These are phyloP conservation scores for Solanum sejunctum DNA, from an alignment of 257 asterid species.

Conservation along the genomic window DNA sequence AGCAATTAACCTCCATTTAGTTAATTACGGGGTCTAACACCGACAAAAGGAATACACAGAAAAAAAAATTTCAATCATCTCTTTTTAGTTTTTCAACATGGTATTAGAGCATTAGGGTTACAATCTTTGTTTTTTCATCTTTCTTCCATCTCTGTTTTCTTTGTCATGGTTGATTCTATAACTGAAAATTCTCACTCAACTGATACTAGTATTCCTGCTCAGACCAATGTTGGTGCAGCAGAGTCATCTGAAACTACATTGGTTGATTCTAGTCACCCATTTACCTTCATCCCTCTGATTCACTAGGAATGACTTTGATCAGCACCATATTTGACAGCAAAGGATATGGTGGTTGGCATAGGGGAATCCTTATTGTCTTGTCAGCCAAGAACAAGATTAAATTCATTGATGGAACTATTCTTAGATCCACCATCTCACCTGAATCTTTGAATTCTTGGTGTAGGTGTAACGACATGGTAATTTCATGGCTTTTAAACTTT, in stretches of 20 bases:
- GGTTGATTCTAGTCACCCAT: background rate
- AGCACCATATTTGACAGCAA: background rate
- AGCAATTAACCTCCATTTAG: too few relatives aligned
- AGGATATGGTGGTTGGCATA: background rate
- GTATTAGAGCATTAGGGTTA: too few relatives aligned
- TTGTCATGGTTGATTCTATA: background rate
- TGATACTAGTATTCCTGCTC: too few relatives aligned
- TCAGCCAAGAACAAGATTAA: background rate
- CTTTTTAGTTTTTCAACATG: too few relatives aligned
- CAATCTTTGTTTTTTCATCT: too few relatives aligned
- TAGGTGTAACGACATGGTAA: background rate
- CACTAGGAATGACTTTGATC: background rate
- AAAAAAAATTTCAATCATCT: too few relatives aligned
- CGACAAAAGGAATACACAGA: too few relatives aligned
- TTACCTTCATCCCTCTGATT: background rate
- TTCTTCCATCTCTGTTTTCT: too few relatives aligned
- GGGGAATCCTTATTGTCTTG: background rate
- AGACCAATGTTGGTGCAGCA: background rate
- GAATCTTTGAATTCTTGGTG: too few relatives aligned
- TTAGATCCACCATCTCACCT: background rate
- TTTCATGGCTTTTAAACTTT: background rate
- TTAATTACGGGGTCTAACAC: too few relatives aligned
- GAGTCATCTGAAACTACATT: background rate
- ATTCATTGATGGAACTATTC: background rate
- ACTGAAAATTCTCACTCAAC: background rate